These are phyloP conservation scores for Phytophthora tentaculata DNA, from an alignment of 352 stramenopile species.

Conservation along the genomic window DNA sequence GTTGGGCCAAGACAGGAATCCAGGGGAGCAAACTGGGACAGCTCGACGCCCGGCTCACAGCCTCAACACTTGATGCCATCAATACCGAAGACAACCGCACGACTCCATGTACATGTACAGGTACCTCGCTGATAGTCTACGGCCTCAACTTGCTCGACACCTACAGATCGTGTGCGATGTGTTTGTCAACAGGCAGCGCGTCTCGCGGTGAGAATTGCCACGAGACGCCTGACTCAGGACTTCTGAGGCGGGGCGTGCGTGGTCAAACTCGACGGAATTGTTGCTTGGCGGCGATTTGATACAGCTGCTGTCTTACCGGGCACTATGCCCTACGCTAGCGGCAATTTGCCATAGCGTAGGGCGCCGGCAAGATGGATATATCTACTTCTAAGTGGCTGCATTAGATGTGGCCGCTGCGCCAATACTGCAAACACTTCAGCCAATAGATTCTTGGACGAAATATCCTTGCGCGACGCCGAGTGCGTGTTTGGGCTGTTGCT, in stretches of 20 bases:
- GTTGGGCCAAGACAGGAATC: too few relatives aligned
- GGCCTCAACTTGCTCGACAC: neutral
- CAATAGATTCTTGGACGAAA: neutral
- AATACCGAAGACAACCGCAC: constrained; percentile 8
- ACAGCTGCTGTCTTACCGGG: constrained; percentile 7
- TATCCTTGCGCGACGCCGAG: neutral
- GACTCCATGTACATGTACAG: neutral
- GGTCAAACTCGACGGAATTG: neutral
- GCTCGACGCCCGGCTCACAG: constrained; percentile 12
- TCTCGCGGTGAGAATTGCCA: too few relatives aligned
- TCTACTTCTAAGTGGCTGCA: too few relatives aligned
- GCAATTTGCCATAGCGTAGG: too few relatives aligned
- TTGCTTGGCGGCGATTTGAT: constrained; percentile 5
- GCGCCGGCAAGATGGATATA: too few relatives aligned
- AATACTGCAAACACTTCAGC: too few relatives aligned
- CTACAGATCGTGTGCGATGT: neutral
- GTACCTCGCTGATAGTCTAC: neutral
- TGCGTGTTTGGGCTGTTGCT: constrained; percentile 1
- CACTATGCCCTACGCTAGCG: too few relatives aligned
- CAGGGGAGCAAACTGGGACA: neutral
- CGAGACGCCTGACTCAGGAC: constrained; percentile 16
- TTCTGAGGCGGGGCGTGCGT: neutral
- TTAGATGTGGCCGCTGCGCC: too few relatives aligned
- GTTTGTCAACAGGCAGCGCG: neutral
- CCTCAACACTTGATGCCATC: neutral